phyloP scores from a whole-genome alignment of 2,329 filamentous ascomycete genomes.

The Chaetothyriales sp. region DNA sequence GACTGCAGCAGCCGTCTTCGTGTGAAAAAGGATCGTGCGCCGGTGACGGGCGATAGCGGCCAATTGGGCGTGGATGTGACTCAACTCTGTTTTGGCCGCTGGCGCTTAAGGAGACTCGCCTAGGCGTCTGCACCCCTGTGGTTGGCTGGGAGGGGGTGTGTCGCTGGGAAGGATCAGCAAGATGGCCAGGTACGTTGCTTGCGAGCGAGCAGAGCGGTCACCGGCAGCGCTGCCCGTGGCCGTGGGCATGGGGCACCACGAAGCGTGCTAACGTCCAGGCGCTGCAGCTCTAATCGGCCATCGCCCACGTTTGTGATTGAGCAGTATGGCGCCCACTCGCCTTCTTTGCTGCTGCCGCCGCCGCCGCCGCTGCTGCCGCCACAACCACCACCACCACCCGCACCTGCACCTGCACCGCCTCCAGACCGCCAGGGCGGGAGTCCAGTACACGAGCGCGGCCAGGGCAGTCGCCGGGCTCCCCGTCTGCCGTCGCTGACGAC shows the following conservation, averaged over 20 bases:
- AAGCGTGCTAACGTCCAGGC: not conserved
- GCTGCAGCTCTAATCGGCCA: not conserved
- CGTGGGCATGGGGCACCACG: not conserved
- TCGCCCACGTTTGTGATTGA: not conserved
- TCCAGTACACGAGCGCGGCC: constrained; percentile 26
- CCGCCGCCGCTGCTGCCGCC: constrained; percentile 13
- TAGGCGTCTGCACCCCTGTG: not conserved
- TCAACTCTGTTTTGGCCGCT: not conserved
- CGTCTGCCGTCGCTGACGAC: constrained; percentile 32
- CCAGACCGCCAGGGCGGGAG: constrained; percentile 21
- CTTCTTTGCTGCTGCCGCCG: constrained; percentile 8
- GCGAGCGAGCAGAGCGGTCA: not conserved
- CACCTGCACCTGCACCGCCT: constrained; percentile 16
- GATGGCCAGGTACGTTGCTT: not conserved
- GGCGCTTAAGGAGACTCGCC: not conserved
- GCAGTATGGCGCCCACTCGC: not conserved
- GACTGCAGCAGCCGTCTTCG: not conserved
- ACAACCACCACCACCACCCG: no score
- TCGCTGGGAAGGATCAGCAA: not conserved
- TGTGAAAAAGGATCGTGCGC: not conserved
- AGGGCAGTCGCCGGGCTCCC: constrained; percentile 12
- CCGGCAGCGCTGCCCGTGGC: no score
- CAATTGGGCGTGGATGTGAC: not conserved
- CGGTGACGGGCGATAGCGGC: not conserved
- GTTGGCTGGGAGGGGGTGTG: not conserved